Conservation (phyloP, 768 basidiomycete species). For the Clitopilus hobsonii region DNA sequence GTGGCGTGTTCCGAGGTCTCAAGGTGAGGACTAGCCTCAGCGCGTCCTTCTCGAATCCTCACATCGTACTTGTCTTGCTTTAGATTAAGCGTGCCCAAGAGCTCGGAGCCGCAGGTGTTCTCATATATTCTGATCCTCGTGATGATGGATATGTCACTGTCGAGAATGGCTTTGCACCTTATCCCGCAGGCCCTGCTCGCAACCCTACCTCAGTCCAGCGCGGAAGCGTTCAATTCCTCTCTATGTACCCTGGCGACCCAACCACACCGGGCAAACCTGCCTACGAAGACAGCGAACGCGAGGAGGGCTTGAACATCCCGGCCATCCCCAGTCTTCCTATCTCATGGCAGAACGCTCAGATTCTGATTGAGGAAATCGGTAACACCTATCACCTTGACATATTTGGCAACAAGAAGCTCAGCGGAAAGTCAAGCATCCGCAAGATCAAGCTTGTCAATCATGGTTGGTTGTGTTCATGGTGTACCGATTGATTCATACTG, state of each 20-base stretch:
- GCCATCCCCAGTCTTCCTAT: slow-evolving; percentile 85
- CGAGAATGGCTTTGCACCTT: slow-evolving; percentile 70
- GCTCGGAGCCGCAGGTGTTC: slow-evolving; percentile 67
- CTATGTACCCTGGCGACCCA: slow-evolving; percentile 69
- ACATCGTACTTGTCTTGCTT: background rate
- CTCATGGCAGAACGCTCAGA: slow-evolving; percentile 78
- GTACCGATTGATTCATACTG: background rate
- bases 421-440: slow-evolving; percentile 43
- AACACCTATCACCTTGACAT: slow-evolving; percentile 23
- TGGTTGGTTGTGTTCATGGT: slow-evolving; percentile 25
- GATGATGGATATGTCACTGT: slow-evolving; percentile 80
- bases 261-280: slow-evolving; percentile 87
- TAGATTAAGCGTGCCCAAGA: slow-evolving; percentile 83
- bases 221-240: slow-evolving; percentile 74
- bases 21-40: slow-evolving; percentile 57
- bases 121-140: slow-evolving; percentile 84
- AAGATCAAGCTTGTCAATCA: slow-evolving; percentile 51
- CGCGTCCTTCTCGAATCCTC: background rate
- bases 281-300: slow-evolving; percentile 74
- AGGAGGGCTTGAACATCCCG: slow-evolving; percentile 57
- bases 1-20: slow-evolving; percentile 74
- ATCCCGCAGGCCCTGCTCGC: slow-evolving; percentile 85
- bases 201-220: slow-evolving; percentile 83
- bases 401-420: slow-evolving; percentile 31
- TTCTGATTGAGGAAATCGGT: slow-evolving; percentile 55